Evolutionary conservation across 768 basidiomycete genomes (phyloP), one percentile per base, ranked within the genome.

Genomic region (Clavaria fumosa): DNA sequence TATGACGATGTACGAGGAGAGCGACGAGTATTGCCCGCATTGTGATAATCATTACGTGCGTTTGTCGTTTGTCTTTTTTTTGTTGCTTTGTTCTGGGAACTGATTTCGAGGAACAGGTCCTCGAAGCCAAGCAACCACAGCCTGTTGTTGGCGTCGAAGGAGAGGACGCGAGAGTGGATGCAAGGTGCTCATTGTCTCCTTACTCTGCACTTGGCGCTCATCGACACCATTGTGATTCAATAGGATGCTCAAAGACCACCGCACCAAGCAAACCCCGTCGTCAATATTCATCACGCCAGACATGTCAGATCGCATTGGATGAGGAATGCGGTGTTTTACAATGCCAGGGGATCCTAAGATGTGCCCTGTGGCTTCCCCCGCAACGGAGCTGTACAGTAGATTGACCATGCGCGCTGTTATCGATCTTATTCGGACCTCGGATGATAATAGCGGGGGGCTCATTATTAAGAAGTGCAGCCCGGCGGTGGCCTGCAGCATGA

Each of bases 1-100:
- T 57, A 90, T 96, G 88, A 45, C 66, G 0, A 58, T 56, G 5
- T 97, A 86, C 50, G 93, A 97, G 49, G 93, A 99, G 55, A 89
- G 88, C 51, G 91, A 97, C 54, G 95, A 99, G 58, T 97, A 78
- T 53, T 97, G 95, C 53, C 95, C 93, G 0, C 82, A 95, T 57
- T 96, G 95, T 53, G 95, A 96, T 58, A 97, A 97, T 53, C 91
- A 91, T 53, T 99, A 91, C 55, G 95, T 93, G 53, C 49, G 82
- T 64, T 15, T 18, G 11, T 26, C 17, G 22, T 20, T 31, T 17
- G 14, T 26, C 12, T 9, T 21, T 7, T 20, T 10, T n/a, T n/a
- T 4, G n/a, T 19, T 5, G 22, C 6, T 12, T 35, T 20, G 19
- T n/a, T 20, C 27, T n/a, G 4, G 4, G 26, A 23, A 5, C 34